Percentiles rank a stretch among this genome's conserved stretches.
Evolutionary conservation across 1,284 basidiomycete genomes (phyloP).

Genomic region (Cutaneotrichosporon sp.): DNA sequence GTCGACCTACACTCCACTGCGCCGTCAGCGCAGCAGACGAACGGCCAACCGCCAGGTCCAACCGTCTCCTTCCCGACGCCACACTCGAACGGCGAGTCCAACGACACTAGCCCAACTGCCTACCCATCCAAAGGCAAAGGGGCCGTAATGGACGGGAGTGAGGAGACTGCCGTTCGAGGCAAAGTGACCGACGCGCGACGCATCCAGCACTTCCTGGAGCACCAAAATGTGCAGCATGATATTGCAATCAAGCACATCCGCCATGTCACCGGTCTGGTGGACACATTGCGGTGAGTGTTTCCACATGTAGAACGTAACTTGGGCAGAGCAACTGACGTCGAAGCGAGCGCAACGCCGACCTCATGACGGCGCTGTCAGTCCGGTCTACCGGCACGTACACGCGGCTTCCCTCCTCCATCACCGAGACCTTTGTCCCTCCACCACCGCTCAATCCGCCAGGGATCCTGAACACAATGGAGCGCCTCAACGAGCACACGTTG

Average conservation of each 20-base stretch:
- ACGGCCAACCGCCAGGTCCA: background rate
- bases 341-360: constrained; percentile 42
- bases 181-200: constrained; percentile 42
- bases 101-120: constrained; percentile 29
- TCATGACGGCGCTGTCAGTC: constrained; percentile 38
- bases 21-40: background rate
- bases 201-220: constrained; percentile 37
- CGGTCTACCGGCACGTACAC: constrained; percentile 31
- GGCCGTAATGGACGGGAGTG: constrained; percentile 4
- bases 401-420: constrained; percentile 32
- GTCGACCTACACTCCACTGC: constrained; percentile 29
- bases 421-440: constrained; percentile 31
- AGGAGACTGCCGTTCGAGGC: constrained; percentile 19
- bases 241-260: constrained; percentile 33
- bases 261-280: constrained; percentile 31
- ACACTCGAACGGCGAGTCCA: constrained; percentile 34
- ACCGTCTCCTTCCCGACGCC: constrained; percentile 39
- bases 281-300: constrained; percentile 32
- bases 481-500: constrained; percentile 36
- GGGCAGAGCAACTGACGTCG: background rate
- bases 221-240: constrained; percentile 43
- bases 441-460: constrained; percentile 26
- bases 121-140: constrained; percentile 25
- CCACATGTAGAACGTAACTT: background rate
- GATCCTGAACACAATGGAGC: constrained; percentile 29